Base-by-base conservation (phyloP, 129 eudicot genomes). In the Chrysanthemum seticuspe region DNA sequence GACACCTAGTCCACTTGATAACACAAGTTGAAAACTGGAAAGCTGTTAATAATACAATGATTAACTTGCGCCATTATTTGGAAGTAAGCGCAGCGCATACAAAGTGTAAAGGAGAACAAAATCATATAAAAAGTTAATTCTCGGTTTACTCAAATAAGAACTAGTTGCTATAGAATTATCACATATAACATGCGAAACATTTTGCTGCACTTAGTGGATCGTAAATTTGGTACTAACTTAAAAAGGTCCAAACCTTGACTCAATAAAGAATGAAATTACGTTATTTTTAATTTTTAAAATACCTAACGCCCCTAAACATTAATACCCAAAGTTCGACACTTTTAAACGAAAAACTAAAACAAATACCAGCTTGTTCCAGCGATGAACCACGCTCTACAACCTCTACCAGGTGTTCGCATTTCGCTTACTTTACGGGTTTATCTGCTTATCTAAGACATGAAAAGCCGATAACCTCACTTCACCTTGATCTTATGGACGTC, bases 321-420 rank as follows among this genome's bases (percentile, higher is more conserved):
- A 36, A 45, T 5, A 65, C 27, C 25, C 3, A 15, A 74, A 74
- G 45, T 21, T 74, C 9, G 31, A 48, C 16, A 40, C 62, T 29
- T 68, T 31, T 50, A 16, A 48, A 76, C 15, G 55, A 14, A 67
- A 67, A 75, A 56, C 73, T 56, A 75, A 66, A 2, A 75, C 11
- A 18, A 10, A 67, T 19, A n/a, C 66, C 40, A 66, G 18, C 45
- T 55, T 10, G 8, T 66, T 54, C 65, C 57, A 1, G 65, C 54
- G 13, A 2, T 6, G 21, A 40, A 8, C 7, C 23, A 57, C 21
- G 55, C 71, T 74, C 59, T 14, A 9, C 25, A 62, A 52, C 40
- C 13, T 58, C 29, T 59, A 62, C 45, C 45, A 1, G 8, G 6
- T 36, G 8, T 36, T 36, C 45, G 9, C 45, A 36, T 36, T 36